phyloP scores from a whole-genome alignment of 139 green algal genomes.

The Coelastrella sp. region DNA sequence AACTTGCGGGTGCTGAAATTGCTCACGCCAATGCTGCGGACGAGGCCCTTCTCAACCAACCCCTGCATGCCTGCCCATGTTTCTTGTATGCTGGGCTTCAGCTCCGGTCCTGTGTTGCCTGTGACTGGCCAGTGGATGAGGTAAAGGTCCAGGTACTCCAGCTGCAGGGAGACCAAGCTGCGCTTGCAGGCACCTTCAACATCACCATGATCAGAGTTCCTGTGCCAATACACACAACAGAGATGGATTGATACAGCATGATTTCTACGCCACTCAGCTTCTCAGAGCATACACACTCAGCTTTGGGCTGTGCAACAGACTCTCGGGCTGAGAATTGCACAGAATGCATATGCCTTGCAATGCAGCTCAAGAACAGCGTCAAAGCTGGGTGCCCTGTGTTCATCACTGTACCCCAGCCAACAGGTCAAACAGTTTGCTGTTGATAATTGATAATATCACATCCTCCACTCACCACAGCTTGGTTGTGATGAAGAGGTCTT shows the following conservation, averaged over 20 bases:
- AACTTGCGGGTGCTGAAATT: conserved; percentile 88
- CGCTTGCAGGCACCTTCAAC: conserved; percentile 5
- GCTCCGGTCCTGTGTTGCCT: conserved; percentile 62
- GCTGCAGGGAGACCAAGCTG: conserved; percentile 12
- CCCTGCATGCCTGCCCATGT: conserved; percentile 77
- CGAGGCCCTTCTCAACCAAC: conserved; percentile 75
- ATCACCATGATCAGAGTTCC: conserved; percentile 29
- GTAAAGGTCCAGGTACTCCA: conserved; percentile 85
- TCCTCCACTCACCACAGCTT: conserved; percentile 69
- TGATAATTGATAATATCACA: too few species aligned
- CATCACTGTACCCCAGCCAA: too few species aligned
- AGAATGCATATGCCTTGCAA: too few species aligned
- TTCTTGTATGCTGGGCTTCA: conserved; percentile 67
- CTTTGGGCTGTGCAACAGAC: too few species aligned
- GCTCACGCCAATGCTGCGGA: conserved; percentile 82
- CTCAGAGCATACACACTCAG: too few species aligned
- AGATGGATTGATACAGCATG: not conserved
- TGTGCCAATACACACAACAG: not conserved
- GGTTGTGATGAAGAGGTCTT: conserved; percentile 78
- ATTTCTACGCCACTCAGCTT: too few species aligned
- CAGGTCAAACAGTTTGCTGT: too few species aligned
- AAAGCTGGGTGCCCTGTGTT: too few species aligned
- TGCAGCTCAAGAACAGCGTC: too few species aligned
- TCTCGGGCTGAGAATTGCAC: too few species aligned
- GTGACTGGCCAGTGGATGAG: conserved; percentile 85